phyloP scores from a whole-genome alignment of 2,329 filamentous ascomycete genomes.

The Diaporthe vexans region DNA sequence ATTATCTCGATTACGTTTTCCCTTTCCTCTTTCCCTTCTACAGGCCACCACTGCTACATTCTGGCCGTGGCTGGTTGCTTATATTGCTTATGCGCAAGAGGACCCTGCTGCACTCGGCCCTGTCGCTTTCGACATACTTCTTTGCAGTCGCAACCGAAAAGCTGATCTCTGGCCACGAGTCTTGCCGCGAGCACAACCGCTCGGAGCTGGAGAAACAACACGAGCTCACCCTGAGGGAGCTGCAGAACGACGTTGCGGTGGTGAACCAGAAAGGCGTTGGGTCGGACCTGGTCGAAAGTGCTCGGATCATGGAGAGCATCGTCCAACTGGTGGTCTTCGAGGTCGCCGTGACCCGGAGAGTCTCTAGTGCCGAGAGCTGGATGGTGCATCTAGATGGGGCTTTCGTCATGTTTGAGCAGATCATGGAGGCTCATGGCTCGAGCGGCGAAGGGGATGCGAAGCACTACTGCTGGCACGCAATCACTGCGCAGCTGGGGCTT shows the following conservation, averaged over 20 bases:
- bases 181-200: constrained; percentile 40
- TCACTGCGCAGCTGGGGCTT: constrained; percentile 44
- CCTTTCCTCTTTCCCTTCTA: constrained; percentile 49
- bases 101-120: constrained; percentile 43
- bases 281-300: constrained; percentile 47
- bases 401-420: constrained; percentile 55
- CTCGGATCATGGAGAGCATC: constrained; percentile 54
- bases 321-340: constrained; percentile 60
- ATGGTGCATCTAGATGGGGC: constrained; percentile 60
- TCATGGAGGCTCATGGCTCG: constrained; percentile 44
- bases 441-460: background rate
- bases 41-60: constrained; percentile 43
- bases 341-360: constrained; percentile 48
- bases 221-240: constrained; percentile 45
- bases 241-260: constrained; percentile 42
- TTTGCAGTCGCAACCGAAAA: constrained; percentile 41
- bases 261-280: constrained; percentile 45
- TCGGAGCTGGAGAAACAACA: constrained; percentile 49
- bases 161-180: constrained; percentile 13
- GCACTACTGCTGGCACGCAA: constrained; percentile 28
- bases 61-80: constrained; percentile 40
- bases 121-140: constrained; percentile 46
- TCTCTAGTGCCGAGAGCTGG: constrained; percentile 52
- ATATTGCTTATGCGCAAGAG: constrained; percentile 45
- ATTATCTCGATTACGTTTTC: constrained; percentile 47